Evolutionary conservation across 2,329 filamentous ascomycete species (phyloP), one percentile per base, ranked within the genome.

Genomic region (Blastomyces emzantsi): DNA sequence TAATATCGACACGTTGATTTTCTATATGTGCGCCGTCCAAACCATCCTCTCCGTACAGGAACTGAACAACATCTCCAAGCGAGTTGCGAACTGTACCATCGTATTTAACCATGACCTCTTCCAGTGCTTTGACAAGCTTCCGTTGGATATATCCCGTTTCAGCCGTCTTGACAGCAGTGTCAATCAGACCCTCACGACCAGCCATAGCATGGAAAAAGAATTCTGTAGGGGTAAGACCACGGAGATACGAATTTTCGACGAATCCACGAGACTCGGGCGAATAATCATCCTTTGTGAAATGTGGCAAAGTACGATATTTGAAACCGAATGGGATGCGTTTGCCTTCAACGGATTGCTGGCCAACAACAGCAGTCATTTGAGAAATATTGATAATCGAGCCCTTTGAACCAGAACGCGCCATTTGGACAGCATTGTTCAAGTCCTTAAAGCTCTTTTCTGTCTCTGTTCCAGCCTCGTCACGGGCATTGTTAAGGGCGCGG

Each of bases 161-260:
- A 25, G 94, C 94, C 68, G 94, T 99, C 84, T 99, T 99, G 79
- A 99, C 95, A 69, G 94, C 94, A 61, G 94, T 99, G 83, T 99
- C 94, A 71, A 99, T 99, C 63, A 99, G 83, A 96, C 94, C 94
- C 79, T 99, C 94, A 81, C 94, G 87, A 91, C 94, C 94, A 82
- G 94, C 94, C 94, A 99, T 99, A 73, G 94, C 94, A 84, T 99
- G 94, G 84, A 99, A 99, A 81, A 97, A 99, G 80, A 99, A 99
- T 70, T 99, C 94, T 0, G 90, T 88, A 0, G 94, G 94, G 0
- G 95, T 99, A 64, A 99, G 80, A 63, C 94, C 94, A 81, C 94
- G 90, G 15, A 99, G 85, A 71, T 99, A 99, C 0, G 94, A 99
- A 79, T 99, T 99, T 77, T 99, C 94, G 25, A 99, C 94, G 73